Percentiles rank a stretch among this genome's conserved stretches.
Evolutionary conservation across 129 eudicot genomes (phyloP).

Genomic region (Tagetes erecta): DNA sequence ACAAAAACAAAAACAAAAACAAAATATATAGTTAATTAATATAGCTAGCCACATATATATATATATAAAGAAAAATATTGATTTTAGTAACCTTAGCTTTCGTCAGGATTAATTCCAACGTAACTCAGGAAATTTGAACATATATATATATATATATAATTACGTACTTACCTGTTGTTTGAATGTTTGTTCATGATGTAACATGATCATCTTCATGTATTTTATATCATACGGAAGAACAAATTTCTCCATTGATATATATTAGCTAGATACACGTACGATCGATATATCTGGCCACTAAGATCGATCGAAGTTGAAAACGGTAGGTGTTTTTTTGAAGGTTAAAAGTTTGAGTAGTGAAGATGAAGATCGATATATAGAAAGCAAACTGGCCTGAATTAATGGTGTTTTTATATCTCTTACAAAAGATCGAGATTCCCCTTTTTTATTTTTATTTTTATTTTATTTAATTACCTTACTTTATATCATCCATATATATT

Average conservation of each 20-base stretch:
- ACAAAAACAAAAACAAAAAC: not conserved
- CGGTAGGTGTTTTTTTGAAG: constrained; percentile 8
- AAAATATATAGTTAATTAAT: not conserved
- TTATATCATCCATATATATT: not conserved
- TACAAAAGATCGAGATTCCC: constrained; percentile 18
- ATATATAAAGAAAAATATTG: no score
- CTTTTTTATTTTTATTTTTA: not conserved
- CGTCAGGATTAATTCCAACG: no score
- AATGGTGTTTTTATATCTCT: constrained; percentile 14
- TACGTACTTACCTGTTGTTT: constrained; percentile 65
- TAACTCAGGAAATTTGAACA: no score
- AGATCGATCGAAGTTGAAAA: constrained; percentile 1
- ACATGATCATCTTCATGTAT: constrained; percentile 84
- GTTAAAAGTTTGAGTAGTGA: constrained; percentile 28
- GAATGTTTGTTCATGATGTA: constrained; percentile 84
- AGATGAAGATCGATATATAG: constrained; percentile 1
- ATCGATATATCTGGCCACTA: no score
- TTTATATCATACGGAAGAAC: constrained; percentile 58
- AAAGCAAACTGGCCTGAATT: constrained; percentile 21
- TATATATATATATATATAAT: not conserved
- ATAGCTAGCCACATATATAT: not conserved
- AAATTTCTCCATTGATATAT: constrained; percentile 57
- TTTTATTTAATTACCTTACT: not conserved
- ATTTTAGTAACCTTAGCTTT: no score
- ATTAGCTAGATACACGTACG: no score